Percentiles rank a stretch among this genome's conserved stretches.
Evolutionary conservation across 768 basidiomycete species (phyloP).

Genomic region (Pleurotus salmoneostramineus): DNA sequence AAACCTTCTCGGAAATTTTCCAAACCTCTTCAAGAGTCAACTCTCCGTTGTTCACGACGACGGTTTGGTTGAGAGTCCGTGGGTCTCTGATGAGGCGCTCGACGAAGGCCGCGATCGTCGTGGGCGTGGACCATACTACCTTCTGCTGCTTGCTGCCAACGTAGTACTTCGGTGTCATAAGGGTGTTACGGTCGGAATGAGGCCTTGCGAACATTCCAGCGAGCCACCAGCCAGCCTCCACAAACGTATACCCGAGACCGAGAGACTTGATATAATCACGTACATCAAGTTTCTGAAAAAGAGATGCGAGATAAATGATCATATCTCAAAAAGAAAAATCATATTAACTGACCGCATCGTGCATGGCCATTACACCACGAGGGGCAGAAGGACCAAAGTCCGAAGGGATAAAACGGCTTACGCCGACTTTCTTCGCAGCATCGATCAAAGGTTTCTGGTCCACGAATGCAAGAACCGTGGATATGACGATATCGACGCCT

Average conservation of each 20-base stretch:
- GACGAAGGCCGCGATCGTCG: constrained; percentile 23
- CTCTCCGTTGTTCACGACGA: constrained; percentile 23
- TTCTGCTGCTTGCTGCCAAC: constrained; percentile 16
- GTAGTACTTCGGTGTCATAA: constrained; percentile 1
- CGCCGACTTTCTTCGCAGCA: neutral
- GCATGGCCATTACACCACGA: neutral
- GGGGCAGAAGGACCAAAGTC: neutral
- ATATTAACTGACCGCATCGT: neutral
- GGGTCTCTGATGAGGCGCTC: constrained; percentile 24
- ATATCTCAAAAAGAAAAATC: neutral
- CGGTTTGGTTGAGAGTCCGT: constrained; percentile 24
- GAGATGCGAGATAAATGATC: neutral
- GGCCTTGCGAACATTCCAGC: constrained; percentile 10
- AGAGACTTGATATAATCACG: constrained; percentile 19
- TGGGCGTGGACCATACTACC: constrained; percentile 16
- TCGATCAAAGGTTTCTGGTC: neutral
- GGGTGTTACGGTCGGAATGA: constrained; percentile 9
- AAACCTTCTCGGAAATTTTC: constrained; percentile 14
- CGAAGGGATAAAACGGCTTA: neutral
- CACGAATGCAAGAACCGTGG: neutral
- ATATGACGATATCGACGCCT: neutral
- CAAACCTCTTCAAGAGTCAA: constrained; percentile 18
- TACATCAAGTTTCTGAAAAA: constrained; percentile 21
- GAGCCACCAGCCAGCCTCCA: constrained; percentile 28
- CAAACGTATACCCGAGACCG: constrained; percentile 23